Conservation (phyloP, 768 basidiomycete genomes). For the Mycena amicta region DNA sequence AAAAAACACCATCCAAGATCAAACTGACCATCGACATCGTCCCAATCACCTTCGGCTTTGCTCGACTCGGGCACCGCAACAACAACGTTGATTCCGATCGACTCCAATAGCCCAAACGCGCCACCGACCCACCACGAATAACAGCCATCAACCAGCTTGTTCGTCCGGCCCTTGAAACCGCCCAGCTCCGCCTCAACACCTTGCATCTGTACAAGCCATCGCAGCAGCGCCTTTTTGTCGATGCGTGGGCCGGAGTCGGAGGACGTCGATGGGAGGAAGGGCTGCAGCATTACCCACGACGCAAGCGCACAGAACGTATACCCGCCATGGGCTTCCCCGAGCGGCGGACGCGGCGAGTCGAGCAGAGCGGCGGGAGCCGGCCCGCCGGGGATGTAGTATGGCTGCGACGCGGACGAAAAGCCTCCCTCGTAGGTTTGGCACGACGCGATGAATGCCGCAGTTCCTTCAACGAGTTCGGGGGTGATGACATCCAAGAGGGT, state of each 20-base stretch:
- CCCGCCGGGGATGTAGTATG: constrained; percentile 49
- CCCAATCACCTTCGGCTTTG: constrained; percentile 51
- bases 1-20: not conserved
- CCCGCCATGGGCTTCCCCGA: constrained; percentile 97
- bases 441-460: constrained; percentile 77
- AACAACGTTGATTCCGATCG: constrained; percentile 42
- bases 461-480: constrained; percentile 78
- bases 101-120: constrained; percentile 76
- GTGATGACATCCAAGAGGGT: constrained; percentile 85
- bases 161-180: constrained; percentile 91
- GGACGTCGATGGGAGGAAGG: constrained; percentile 40
- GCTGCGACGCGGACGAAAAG: constrained; percentile 79
- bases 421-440: constrained; percentile 99
- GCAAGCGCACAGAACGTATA: constrained; percentile 95
- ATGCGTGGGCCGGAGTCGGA: constrained; percentile 44
- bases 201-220: constrained; percentile 90
- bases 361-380: constrained; percentile 34
- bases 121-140: constrained; percentile 99
- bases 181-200: constrained; percentile 81
- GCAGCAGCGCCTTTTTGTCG: constrained; percentile 59
- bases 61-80: constrained; percentile 37
- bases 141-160: constrained; percentile 99
- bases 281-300: constrained; percentile 76
- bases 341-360: constrained; percentile 61
- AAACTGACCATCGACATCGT: constrained; percentile 67